These are phyloP conservation scores for Tagetes patula DNA, from an alignment of 129 eudicot genomes.

Conservation along the genomic window DNA sequence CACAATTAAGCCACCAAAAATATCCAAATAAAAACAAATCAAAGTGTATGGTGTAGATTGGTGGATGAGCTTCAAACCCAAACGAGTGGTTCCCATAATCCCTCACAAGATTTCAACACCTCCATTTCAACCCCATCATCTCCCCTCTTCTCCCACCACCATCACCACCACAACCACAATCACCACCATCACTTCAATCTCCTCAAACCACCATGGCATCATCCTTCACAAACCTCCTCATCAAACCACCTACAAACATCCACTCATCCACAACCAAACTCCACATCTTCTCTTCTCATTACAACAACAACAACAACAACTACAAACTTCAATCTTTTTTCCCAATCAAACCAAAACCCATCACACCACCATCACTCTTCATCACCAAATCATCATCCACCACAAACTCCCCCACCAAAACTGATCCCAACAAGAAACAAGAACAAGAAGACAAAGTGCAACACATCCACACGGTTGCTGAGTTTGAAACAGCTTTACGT, in stretches of 20 bases:
- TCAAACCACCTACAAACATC: conserved; percentile 46
- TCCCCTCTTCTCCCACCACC: conserved; percentile 29
- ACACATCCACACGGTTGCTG: conserved; percentile 52
- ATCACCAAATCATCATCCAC: conserved; percentile 37
- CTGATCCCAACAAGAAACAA: neutral
- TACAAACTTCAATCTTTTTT: conserved; percentile 25
- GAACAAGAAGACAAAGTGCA: conserved; percentile 50
- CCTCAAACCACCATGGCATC: conserved; percentile 52
- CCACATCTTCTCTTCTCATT: conserved; percentile 18
- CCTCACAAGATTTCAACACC: conserved; percentile 25
- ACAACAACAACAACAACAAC: conserved; percentile 1
- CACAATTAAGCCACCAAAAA: neutral
- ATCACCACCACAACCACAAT: neutral
- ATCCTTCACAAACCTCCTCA: conserved; percentile 57
- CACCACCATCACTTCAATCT: conserved; percentile 2
- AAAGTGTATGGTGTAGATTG: conserved; percentile 31
- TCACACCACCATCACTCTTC: conserved; percentile 7
- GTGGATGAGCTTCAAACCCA: conserved; percentile 33
- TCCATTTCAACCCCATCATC: conserved; percentile 7
- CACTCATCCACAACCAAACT: conserved; percentile 36
- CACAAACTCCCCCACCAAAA: conserved; percentile 11
- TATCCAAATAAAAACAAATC: conserved; percentile 19
- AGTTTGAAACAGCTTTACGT: conserved; percentile 69
- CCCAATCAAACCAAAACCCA: conserved; percentile 17
- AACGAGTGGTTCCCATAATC: conserved; percentile 35